phyloP scores from a whole-genome alignment of 2,329 filamentous ascomycete species.

The Colletotrichum camelliae region DNA sequence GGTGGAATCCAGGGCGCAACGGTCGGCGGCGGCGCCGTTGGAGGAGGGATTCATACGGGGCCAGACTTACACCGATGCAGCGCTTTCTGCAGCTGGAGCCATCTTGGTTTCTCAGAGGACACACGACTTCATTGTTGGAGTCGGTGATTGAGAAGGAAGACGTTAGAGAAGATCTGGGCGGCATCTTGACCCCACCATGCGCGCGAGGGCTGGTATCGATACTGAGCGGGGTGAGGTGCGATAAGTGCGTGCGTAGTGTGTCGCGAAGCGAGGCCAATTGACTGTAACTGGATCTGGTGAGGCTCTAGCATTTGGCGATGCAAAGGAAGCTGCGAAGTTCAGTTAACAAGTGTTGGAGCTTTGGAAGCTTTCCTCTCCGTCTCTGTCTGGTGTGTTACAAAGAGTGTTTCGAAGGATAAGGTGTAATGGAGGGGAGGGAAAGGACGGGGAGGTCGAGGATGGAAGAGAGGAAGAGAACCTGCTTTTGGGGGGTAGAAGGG shows the following conservation, averaged over 20 bases:
- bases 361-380: conserved; percentile 18
- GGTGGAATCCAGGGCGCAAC: neutral
- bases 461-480: conserved; percentile 12
- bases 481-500: conserved; percentile 22
- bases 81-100: conserved; percentile 96
- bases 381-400: conserved; percentile 31
- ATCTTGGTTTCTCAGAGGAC: conserved; percentile 94
- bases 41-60: neutral
- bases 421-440: conserved; percentile 22
- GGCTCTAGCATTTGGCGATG: conserved; percentile 14
- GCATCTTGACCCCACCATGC: conserved; percentile 77
- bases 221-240: conserved; percentile 37
- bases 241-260: conserved; percentile 27
- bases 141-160: conserved; percentile 92
- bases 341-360: conserved; percentile 14
- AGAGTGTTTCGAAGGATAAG: conserved; percentile 25
- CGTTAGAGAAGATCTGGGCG: conserved; percentile 84
- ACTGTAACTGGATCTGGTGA: conserved; percentile 24
- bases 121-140: conserved; percentile 94
- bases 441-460: conserved; percentile 28
- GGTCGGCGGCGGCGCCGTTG: neutral
- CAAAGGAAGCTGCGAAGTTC: conserved; percentile 4
- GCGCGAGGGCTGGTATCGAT: conserved; percentile 33
- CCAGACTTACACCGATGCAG: conserved; percentile 90
- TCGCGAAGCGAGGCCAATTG: conserved; percentile 36